Conservation (phyloP, 495 filamentous ascomycete genomes). For the Letharia columbiana region DNA sequence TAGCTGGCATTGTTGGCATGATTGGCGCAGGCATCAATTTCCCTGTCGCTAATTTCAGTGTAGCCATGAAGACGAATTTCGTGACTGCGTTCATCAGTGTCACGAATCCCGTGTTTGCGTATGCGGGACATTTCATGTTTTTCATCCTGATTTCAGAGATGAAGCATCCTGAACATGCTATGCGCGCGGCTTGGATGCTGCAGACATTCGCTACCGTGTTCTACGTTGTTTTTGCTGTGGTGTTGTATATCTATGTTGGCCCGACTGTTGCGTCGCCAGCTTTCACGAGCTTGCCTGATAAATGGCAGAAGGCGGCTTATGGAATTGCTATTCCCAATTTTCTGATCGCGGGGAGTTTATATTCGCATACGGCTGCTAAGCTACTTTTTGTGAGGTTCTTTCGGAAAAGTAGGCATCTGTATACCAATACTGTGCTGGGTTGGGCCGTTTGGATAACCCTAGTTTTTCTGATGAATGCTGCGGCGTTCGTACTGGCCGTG, state of each 20-base stretch:
- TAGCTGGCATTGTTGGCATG: conserved; percentile 38
- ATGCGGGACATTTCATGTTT: conserved; percentile 42
- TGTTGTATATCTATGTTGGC: conserved; percentile 46
- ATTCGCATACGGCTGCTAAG: conserved; percentile 46
- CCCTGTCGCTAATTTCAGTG: conserved; percentile 25
- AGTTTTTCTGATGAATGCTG: conserved; percentile 37
- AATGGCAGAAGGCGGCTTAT: conserved; percentile 42
- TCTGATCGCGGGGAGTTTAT: conserved; percentile 43
- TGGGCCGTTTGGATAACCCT: conserved; percentile 43
- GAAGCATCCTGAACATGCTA: conserved; percentile 47
- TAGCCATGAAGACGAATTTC: conserved; percentile 27
- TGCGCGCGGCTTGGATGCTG: conserved; percentile 44
- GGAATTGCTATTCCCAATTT: conserved; percentile 29
- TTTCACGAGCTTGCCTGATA: conserved; percentile 40
- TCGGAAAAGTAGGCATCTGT: conserved; percentile 38
- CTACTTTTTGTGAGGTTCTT: conserved; percentile 43
- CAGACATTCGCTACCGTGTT: conserved; percentile 41
- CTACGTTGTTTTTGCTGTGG: conserved; percentile 46
- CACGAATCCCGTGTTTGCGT: conserved; percentile 39
- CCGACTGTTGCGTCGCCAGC: conserved; percentile 42
- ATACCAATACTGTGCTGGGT: conserved; percentile 41
- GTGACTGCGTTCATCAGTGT: conserved; percentile 33
- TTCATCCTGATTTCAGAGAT: conserved; percentile 52
- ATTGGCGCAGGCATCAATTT: conserved; percentile 33
- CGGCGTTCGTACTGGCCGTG: conserved; percentile 43